phyloP scores from a whole-genome alignment of 2,329 filamentous ascomycete species.

The Hypoxylon sp. region DNA sequence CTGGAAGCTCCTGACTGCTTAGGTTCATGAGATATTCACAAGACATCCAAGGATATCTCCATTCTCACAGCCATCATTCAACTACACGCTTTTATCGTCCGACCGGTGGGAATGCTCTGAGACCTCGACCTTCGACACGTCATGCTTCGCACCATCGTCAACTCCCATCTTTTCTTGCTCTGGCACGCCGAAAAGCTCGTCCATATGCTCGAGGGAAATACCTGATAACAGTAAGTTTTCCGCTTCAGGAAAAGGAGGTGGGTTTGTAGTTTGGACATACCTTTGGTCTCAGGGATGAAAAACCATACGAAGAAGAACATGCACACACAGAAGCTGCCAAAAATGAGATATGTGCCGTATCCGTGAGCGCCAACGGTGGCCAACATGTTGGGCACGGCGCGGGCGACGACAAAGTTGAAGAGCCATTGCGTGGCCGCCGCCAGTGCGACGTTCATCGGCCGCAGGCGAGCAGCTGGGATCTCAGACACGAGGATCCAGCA shows the following conservation, averaged over 20 bases:
- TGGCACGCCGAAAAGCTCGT: slow-evolving; percentile 65
- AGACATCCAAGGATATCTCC: slow-evolving; percentile 21
- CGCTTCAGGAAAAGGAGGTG: neutral
- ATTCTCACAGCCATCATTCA: slow-evolving; percentile 4
- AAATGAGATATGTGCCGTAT: slow-evolving; percentile 71
- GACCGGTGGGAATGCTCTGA: slow-evolving; percentile 36
- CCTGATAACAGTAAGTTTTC: slow-evolving; percentile 58
- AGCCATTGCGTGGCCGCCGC: slow-evolving; percentile 73
- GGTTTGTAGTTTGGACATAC: slow-evolving; percentile 36
- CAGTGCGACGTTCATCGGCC: slow-evolving; percentile 66
- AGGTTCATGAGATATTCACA: neutral
- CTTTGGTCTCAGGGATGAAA: slow-evolving; percentile 60
- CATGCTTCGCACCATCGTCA: slow-evolving; percentile 37
- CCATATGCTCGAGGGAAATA: slow-evolving; percentile 68
- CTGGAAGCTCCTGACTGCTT: neutral
- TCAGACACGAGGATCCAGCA: slow-evolving; percentile 75
- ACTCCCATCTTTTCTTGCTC: slow-evolving; percentile 33
- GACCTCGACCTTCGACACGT: slow-evolving; percentile 42
- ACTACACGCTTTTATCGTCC: slow-evolving; percentile 34
- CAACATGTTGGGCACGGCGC: slow-evolving; percentile 74
- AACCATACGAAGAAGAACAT: slow-evolving; percentile 74
- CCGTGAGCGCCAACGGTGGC: slow-evolving; percentile 56
- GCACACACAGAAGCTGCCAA: slow-evolving; percentile 70
- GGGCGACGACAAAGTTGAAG: slow-evolving; percentile 74
- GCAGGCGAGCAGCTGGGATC: slow-evolving; percentile 70